Percentiles rank a stretch among this genome's conserved stretches.
Conservation (phyloP, 345 rosid genomes). For the Corchorus olitorius region DNA sequence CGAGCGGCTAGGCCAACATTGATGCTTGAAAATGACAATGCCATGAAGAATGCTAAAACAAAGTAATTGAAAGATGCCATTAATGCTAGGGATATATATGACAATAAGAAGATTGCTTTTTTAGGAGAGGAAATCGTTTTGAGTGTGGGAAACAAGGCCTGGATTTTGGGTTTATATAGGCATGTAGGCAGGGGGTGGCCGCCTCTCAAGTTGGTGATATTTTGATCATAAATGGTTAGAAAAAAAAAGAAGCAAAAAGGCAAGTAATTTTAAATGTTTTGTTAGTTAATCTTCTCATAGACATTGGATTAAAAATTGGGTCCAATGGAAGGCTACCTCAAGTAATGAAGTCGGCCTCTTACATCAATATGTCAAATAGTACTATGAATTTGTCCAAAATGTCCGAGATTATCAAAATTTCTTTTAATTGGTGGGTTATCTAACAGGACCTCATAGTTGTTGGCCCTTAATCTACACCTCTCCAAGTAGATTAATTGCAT, state of each 20-base stretch:
- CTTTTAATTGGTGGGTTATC: neutral
- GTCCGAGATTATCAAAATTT: neutral
- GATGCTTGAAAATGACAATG: slow-evolving; percentile 19
- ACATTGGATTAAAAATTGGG: neutral
- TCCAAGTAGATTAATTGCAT: neutral
- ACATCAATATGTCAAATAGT: neutral
- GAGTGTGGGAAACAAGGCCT: neutral
- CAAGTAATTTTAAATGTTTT: neutral
- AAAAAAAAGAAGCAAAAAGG: neutral
- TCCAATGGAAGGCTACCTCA: neutral
- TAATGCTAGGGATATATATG: neutral
- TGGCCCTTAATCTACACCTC: neutral
- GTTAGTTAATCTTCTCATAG: neutral
- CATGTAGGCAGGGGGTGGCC: neutral
- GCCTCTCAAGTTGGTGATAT: neutral
- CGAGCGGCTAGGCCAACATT: slow-evolving; percentile 21
- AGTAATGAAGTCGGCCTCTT: neutral
- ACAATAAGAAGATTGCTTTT: neutral
- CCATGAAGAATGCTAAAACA: neutral
- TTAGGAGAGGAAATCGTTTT: neutral
- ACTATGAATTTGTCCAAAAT: neutral
- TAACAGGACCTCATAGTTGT: neutral
- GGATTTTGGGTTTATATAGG: neutral
- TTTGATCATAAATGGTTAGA: neutral
- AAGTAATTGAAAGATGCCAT: slow-evolving; percentile 21